Evolutionary conservation across 2,329 filamentous ascomycete species (phyloP), one percentile per base, ranked within the genome.

Genomic region (Diplocarpon rosae): DNA sequence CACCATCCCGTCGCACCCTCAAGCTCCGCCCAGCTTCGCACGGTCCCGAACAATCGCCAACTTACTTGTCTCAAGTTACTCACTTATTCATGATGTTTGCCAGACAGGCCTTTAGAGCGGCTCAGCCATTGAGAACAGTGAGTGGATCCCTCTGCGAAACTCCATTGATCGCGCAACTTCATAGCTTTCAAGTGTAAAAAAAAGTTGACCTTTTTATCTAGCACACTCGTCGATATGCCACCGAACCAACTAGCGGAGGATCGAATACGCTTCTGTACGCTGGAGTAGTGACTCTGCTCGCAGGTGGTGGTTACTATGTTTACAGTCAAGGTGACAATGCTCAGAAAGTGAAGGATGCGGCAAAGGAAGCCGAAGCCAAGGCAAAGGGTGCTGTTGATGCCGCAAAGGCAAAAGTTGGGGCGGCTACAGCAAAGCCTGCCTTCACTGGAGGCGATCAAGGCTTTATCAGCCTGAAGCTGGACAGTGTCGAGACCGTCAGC

Each of bases 391-490:
- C 66, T 53, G 52, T 55, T 36, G 57, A 49, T 28, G 48, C 49
- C 31, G 53, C 42, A 15, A 55, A 54, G 46, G 43, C 41, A 15
- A 52, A 54, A 34, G 48, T 49, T n/a, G 62, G 64, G 33, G 52
- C 51, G 41, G 58, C 60, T 20, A 45, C 66, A 34, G 65, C 62
- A 30, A 64, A 64, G 43, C 61, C 52, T 28, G 69, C 73, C 46
- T 82, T 96, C 65, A 84, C 75, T 29, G 89, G 90, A 54, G 87
- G 86, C 53, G 86, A 94, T 50, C 88, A 95, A 67, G 89, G 87
- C 55, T 96, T 88, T 68, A 65, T 95, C 52, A 80, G 79, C 51
- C 74, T 96, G 56, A 80, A 84, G 68, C 73, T 96, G 45, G 77
- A 86, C 45, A 78, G 82, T 45, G 75, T 88, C 39, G 83, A 94